Evolutionary conservation across 2,329 filamentous ascomycete genomes (phyloP), one percentile per base, ranked within the genome.

Genomic region (Epichloe baconii): DNA sequence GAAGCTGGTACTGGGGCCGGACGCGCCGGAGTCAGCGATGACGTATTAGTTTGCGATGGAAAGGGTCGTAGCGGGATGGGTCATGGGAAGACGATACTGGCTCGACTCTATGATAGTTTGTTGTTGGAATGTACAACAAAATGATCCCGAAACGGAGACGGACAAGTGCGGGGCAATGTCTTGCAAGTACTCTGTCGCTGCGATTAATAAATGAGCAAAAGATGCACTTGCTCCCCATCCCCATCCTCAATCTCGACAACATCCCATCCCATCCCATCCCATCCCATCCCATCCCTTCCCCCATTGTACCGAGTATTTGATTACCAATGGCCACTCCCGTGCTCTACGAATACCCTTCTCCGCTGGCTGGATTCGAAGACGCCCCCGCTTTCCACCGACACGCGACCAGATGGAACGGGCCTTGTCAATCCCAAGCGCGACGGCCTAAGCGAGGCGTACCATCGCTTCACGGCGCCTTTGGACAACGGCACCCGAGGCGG

Each of bases 381-480:
- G n/a, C 66, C 73, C 73, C 73, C 80, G 23, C 65, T 85, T 5
- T 65, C 79, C 7, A 67, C 75, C 47, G 81, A 86, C 57, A 75
- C 68, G 56, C 74, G 74, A 45, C 79, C 77, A 38, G 86, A 95
- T 64, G 86, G 86, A 46, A 95, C 94, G 69, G 88, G 85, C 47
- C 78, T 79, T 58, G 72, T 78, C 49, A 94, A 94, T 59, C 79
- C 79, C 0, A 72, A 78, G 35, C 71, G 78, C 0, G 76, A 75
- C 1, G 66, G 73, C 4, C 70, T 77, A 47, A 91, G 86, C 63
- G 68, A 75, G 49, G 79, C 86, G 14, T 95, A 95, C 61, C 73
- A 79, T 15, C 67, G 71, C 37, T 95, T 95, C 59, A 67, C 76
- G 0, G 73, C 77, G 3, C 86, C 88, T 0, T 71, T 94, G 35